Evolutionary conservation across 2,329 filamentous ascomycete species (phyloP), one percentile per base, ranked within the genome.

Genomic region (Ceratocystis eucalypticola): DNA sequence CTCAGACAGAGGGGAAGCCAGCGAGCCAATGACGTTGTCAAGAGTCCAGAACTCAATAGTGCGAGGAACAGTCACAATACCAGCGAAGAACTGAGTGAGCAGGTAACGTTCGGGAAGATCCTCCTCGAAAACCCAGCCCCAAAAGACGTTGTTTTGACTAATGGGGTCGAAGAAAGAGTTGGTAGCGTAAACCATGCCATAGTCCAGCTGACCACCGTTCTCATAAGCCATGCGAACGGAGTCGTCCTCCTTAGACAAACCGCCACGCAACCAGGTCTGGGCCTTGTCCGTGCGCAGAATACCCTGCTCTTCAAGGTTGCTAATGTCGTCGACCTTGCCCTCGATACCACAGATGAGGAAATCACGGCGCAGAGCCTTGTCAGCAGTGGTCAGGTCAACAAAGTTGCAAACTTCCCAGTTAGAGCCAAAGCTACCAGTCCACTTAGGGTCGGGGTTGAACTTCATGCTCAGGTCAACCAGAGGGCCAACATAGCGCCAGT

Each of bases 161-260:
- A 65, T 8, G 48, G 66, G 66, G 41, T 71, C 71, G 22, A 66
- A 65, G 69, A 72, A 71, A 2, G 70, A 62, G 66, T 72, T 70
- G 2, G 67, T 69, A 4, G 71, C 71, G 65, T 72, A 71, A 10
- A 70, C 48, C 20, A 69, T 46, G 20, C 70, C 71, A 28, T 72
- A 70, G 63, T 71, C 70, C 3, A 71, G 67, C 33, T 69, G 55
- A 8, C 64, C 66, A 28, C 63, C 66, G 37, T 62, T 59, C 46
- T 62, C 17, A 25, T 64, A 68, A 8, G 46, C 8, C 33, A 68
- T 63, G 46, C 65, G 57, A 17, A 68, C 64, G 1, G 57, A 63
- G 63, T 46, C 59, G 28, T 28, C 62, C 28, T 62, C 12, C 28
- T 48, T 25, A 17, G 57, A 25, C 28, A 59, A 30, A 22, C 33